Base-by-base conservation (phyloP, 2,329 filamentous ascomycete genomes). In the Fonsecaea pugnacius region DNA sequence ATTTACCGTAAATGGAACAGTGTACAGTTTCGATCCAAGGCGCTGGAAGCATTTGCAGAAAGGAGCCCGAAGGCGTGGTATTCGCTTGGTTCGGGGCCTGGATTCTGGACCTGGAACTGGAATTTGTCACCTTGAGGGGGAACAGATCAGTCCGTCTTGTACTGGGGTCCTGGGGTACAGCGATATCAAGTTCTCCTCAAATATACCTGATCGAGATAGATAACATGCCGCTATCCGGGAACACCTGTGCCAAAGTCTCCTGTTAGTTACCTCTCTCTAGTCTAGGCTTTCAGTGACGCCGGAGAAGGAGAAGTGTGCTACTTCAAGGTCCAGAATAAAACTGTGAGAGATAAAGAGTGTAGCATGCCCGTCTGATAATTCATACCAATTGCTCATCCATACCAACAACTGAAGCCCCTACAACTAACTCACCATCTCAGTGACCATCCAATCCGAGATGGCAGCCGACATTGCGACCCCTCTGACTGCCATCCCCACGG, bases 401-500 rank as follows among this genome's bases (percentile, higher is more conserved):
- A 27, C 21, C 21, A 53, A 12, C 16, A 18, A 53, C 1, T 18
- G 51, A 43, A 6, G 33, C 12, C 51, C 4, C 4, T 4, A 18
- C 27, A 30, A 30, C 27, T 1, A 4, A 14, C 2, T 32, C 33
- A 27, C 27, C 6, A 10, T 18, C 18, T 21, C 27, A 36, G 27
- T 18, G 27, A 53, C 33, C 4, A 32, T n/a, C 51, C 33, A 2
- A 32, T n/a, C 51, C 51, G 4, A 53, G 2, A 53, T 53, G 51
- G 51, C 51, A 9, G 51, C 51, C 24, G 51, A 53, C 33, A n/a
- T 53, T n/a, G 51, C 51, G 9, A 53, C 51, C 2, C 27, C 51
- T 4, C 14, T 53, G 51, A 27, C 51, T 18, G 27, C 51, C 3
- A 53, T 53, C 12, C 51, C 51, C 33, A 53, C 16, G 7, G 10